phyloP scores from a whole-genome alignment of 2,329 filamentous ascomycete species.

The Trichocomaceae sp. region DNA sequence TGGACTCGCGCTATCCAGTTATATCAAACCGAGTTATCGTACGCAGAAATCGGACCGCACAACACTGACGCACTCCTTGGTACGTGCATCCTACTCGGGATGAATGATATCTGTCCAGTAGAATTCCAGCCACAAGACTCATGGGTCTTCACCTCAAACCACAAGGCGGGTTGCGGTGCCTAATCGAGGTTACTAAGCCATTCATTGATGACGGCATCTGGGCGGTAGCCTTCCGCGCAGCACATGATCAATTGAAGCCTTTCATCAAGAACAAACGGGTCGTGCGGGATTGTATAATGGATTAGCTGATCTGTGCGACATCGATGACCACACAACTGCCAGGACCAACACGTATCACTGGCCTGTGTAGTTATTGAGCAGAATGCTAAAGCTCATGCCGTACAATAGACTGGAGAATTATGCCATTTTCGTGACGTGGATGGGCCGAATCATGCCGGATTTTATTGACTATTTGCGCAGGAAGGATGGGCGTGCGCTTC shows the following conservation, averaged over 20 bases:
- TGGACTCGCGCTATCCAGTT: constrained; percentile 32
- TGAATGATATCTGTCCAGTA: constrained; percentile 28
- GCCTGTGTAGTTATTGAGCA: constrained; percentile 30
- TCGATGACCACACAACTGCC: constrained; percentile 22
- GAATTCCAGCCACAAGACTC: constrained; percentile 27
- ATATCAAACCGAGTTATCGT: constrained; percentile 28
- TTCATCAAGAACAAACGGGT: constrained; percentile 24
- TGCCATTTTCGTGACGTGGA: constrained; percentile 25
- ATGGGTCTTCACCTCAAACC: constrained; percentile 30
- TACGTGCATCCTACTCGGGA: constrained; percentile 31
- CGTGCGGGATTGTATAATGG: constrained; percentile 23
- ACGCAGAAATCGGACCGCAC: constrained; percentile 17
- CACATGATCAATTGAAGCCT: constrained; percentile 17
- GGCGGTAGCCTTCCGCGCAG: constrained; percentile 13
- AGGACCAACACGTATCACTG: constrained; percentile 21
- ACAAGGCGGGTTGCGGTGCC: constrained; percentile 28
- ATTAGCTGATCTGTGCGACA: constrained; percentile 30
- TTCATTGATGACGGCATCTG: constrained; percentile 31
- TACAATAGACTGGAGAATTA: constrained; percentile 17
- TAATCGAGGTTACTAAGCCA: constrained; percentile 21
- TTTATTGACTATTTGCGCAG: constrained; percentile 24
- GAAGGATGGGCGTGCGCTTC: constrained; percentile 27
- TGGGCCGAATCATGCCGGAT: constrained; percentile 27
- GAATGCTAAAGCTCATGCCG: constrained; percentile 25
- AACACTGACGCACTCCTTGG: constrained; percentile 37